Evolutionary conservation across 2,329 filamentous ascomycete genomes (phyloP), one percentile per base, ranked within the genome.

Genomic region (Cucurbitaria berberidis): DNA sequence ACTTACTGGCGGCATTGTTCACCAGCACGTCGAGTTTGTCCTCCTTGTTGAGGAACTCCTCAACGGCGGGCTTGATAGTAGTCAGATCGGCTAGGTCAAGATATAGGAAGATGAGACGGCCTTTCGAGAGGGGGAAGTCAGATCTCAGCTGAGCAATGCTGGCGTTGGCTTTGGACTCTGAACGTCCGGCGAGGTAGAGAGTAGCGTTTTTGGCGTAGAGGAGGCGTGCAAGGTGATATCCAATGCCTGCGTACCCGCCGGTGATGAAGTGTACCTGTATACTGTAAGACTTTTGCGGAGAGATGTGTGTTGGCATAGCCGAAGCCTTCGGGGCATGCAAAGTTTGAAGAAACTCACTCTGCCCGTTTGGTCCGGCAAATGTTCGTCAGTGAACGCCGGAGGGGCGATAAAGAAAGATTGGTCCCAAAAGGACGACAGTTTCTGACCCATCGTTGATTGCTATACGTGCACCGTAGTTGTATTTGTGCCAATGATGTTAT

Each of bases 181-280:
- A 77, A 19, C 83, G 79, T 5, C 78, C 78, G 10, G 82, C 81
- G 27, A 84, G 68, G 66, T 84, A 85, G 22, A 86, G 78, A 0
- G 73, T 82, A 27, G 77, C 83, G 45, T 82, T 80, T 27, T 77
- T 77, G 18, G 69, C 62, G 66, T 85, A 86, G 15, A 86, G 74
- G 7, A 85, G 77, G 35, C 77, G 76, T 38, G 72, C 73, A n/a
- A 85, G 74, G 57, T 84, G 79, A 21, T 77, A 76, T 10, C 83
- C 83, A 13, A 84, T 73, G 19, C 78, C 78, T 3, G 74, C 60
- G 45, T 77, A 74, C 21, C 75, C 78, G n/a, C 80, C 80, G 0
- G 72, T 85, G 24, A 86, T 77, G 53, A 86, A 75, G 68, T 77
- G 78, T 21, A 82, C 78, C 73, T 76, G 16, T 5, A 34, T 3